Evolutionary conservation across 2,329 filamentous ascomycete genomes (phyloP), one percentile per base, ranked within the genome.

Genomic region (Diaporthe sp.): DNA sequence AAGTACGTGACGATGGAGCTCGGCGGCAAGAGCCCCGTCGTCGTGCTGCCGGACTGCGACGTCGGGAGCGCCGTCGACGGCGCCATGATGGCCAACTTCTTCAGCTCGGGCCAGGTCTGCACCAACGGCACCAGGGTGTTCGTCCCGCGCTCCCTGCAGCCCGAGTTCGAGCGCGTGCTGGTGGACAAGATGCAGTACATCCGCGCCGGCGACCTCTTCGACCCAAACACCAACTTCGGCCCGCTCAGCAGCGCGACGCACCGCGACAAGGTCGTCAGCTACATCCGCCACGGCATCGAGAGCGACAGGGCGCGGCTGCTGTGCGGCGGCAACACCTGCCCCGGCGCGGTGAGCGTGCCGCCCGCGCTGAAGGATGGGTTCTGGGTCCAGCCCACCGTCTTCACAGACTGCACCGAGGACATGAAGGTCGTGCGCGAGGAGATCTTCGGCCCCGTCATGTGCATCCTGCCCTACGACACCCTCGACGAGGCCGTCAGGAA

Each of bases 11-110:
- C 95, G 28, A 96, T 97, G 94, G 95, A 98, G 85, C 89, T 98
- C 0, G 95, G 95, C 73, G 95, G 95, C 68, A 98, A 98, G 86
- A 95, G 93, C 76, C 94, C 95, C 0, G 87, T 95, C 57, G 87
- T 98, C 69, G 88, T 98, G 62, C 90, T 98, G 1, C 94, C 94
- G 1, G 95, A 97, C 80, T 94, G 94, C 22, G 91, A 95, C 70
- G 84, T 96, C 28, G 92, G 94, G 61, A 91, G 91, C 80, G 95
- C 95, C n/a, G 95, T 95, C 46, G 93, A 98, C 80, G 94, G 94
- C 42, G 95, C 95, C 77, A 96, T 98, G 93, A 95, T 97, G 88
- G 95, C 95, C 79, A 98, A 98, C 84, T 98, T 98, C 86, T 98
- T 94, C 88, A 95, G 93, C 78, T 94, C 94, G 0, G 95, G 95